Evolutionary conservation across 163 green algal species (phyloP).

Genomic region (Smithsoniella earleae): DNA sequence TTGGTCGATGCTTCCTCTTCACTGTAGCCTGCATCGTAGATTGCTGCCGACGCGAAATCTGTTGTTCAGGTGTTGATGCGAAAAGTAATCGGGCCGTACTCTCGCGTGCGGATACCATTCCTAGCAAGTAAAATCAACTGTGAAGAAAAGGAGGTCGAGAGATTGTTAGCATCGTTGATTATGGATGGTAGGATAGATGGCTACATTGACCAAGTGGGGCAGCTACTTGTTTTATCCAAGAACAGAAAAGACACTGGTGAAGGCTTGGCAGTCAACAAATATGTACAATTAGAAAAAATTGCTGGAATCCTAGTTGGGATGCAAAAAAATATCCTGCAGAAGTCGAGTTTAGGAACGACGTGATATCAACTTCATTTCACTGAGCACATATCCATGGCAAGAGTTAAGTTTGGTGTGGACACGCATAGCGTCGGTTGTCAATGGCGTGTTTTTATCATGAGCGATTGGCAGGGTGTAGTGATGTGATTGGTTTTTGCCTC

Average conservation of each 20-base stretch:
- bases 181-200: slow-evolving; percentile 77
- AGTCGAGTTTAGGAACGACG: too few species aligned
- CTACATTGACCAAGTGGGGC: slow-evolving; percentile 84
- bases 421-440: too few species aligned
- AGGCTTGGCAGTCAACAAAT: slow-evolving; percentile 4
- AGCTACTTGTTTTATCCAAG: slow-evolving; percentile 19
- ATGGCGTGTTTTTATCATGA: too few species aligned
- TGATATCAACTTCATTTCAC: too few species aligned
- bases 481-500: too few species aligned
- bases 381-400: too few species aligned
- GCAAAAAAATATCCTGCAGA: slow-evolving; percentile 9
- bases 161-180: slow-evolving; percentile 88
- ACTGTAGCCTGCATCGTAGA: not conserved
- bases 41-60: too few species aligned
- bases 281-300: slow-evolving; percentile 21
- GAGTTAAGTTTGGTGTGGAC: too few species aligned
- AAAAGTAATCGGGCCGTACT: slow-evolving; percentile 76
- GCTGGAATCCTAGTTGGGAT: not conserved
- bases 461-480: too few species aligned
- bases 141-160: slow-evolving; percentile 76
- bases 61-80: slow-evolving; percentile 52
- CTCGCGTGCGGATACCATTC: slow-evolving; percentile 77
- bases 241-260: not conserved
- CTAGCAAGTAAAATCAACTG: slow-evolving; percentile 81
- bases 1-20: not conserved